Base-by-base conservation (phyloP, 148 eudicot genomes). In the Vaccinium vitisidaea region DNA sequence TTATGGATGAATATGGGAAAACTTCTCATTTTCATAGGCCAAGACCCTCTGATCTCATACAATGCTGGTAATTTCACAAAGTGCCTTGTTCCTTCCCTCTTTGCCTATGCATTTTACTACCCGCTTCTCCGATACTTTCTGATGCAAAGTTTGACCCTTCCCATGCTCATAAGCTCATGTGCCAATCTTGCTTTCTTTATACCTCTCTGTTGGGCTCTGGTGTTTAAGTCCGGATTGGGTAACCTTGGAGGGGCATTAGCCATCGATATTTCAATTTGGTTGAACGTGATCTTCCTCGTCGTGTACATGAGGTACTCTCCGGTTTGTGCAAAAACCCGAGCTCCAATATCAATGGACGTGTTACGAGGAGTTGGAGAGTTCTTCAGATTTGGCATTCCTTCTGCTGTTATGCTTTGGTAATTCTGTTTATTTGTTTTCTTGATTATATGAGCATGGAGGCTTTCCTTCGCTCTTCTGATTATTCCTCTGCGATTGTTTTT, bases 401-500 rank as follows among this genome's bases (percentile, higher is more conserved):
- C 98, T 63, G 96, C 95, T 83, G 82, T 89, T 25, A 94, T 96
- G 98, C 71, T 92, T 70, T 96, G 98, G 98, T 94, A 92, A 85
- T 56, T 19, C 36, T 11, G 1, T 67, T 67, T 65, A 32, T 16
- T 63, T n/a, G 74, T 9, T 69, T 27, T 69, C 7, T 8, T 8
- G 4, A 27, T 55, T 15, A 15, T 55, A 11, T 6, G 25, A 18
- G 30, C 39, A 49, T 49, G 52, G 3, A 25, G 5, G 43, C 2
- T 74, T 14, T 74, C 25, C 39, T 39, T 39, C 49, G 2, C 0
- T 15, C 8, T 46, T 19, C 39, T 8, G 16, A 49, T 49, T 49
- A 36, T 36, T 36, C 39, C 39, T 36, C 39, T 36, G 39, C 3
- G 48, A 53, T 25, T 56, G 58, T 32, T 27, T 27, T 27, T 79